These are phyloP conservation scores for Rubia yunnanensis DNA, from an alignment of 257 asterid species.

Conservation along the genomic window DNA sequence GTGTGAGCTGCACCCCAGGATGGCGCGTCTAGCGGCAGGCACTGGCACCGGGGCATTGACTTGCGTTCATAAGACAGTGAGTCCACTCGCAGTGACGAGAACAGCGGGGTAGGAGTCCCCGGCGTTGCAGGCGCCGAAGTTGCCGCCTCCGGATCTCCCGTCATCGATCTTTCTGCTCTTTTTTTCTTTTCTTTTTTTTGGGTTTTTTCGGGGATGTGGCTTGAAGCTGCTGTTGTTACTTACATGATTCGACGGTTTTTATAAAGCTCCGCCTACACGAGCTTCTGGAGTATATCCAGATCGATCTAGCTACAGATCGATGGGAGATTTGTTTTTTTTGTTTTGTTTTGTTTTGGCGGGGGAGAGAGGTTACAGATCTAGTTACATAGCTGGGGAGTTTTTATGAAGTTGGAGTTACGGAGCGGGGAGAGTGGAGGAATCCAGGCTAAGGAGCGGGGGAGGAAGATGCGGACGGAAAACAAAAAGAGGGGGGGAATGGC, in stretches of 20 bases:
- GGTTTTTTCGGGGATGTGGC: neutral
- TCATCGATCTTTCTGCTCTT: slow-evolving; percentile 7
- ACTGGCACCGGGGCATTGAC: slow-evolving; percentile 93
- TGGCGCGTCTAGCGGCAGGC: slow-evolving; percentile 63
- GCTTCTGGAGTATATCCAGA: slow-evolving; percentile 31
- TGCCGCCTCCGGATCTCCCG: slow-evolving; percentile 55
- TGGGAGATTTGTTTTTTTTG: slow-evolving; percentile 13
- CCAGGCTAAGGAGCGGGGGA: slow-evolving; percentile 24
- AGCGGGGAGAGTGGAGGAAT: slow-evolving; percentile 18
- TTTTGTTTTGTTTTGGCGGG: too few relatives aligned
- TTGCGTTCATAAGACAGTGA: slow-evolving; percentile 66
- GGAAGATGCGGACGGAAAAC: too few relatives aligned
- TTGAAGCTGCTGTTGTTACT: neutral
- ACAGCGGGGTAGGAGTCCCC: slow-evolving; percentile 73
- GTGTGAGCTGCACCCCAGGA: slow-evolving; percentile 76
- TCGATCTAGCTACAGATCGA: slow-evolving; percentile 4
- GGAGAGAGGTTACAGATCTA: too few relatives aligned
- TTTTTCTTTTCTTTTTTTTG: neutral
- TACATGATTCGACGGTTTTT: slow-evolving; percentile 39
- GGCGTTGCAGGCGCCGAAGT: slow-evolving; percentile 83
- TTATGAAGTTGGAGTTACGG: slow-evolving; percentile 54
- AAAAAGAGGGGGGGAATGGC: too few relatives aligned
- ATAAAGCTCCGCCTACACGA: slow-evolving; percentile 34
- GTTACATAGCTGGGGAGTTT: slow-evolving; percentile 52
- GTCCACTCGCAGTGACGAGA: slow-evolving; percentile 52